Evolutionary conservation across 768 basidiomycete species (phyloP).

Genomic region (Kwoniella sp.): DNA sequence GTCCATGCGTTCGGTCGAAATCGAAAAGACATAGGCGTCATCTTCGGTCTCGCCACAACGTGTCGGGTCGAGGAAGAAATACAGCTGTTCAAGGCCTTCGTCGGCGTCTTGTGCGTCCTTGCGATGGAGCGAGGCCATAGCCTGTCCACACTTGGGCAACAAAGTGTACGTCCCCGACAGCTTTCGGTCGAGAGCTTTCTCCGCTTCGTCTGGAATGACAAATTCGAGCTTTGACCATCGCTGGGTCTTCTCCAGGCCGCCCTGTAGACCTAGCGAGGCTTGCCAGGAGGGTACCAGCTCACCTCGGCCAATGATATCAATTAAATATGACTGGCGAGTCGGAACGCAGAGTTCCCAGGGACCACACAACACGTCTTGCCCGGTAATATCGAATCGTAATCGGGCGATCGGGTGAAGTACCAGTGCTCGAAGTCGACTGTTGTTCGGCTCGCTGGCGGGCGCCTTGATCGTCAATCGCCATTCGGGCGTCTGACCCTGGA

Average conservation of each 20-base stretch:
- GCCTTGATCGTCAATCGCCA: slow-evolving; percentile 81
- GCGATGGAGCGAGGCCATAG: slow-evolving; percentile 76
- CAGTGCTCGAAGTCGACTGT: slow-evolving; percentile 69
- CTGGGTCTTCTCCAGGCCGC: slow-evolving; percentile 62
- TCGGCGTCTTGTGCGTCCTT: slow-evolving; percentile 55
- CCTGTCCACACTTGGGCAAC: slow-evolving; percentile 81
- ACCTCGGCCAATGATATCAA: slow-evolving; percentile 60
- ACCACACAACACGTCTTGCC: slow-evolving; percentile 57
- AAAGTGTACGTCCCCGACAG: slow-evolving; percentile 75
- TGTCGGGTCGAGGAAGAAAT: slow-evolving; percentile 72
- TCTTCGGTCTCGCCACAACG: slow-evolving; percentile 68
- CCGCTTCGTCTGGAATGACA: slow-evolving; percentile 55
- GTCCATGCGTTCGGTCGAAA: slow-evolving; percentile 68
- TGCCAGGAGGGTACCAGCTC: slow-evolving; percentile 81
- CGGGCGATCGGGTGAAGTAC: slow-evolving; percentile 74
- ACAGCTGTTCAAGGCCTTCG: slow-evolving; percentile 60
- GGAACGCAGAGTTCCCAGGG: slow-evolving; percentile 79
- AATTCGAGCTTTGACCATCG: slow-evolving; percentile 68
- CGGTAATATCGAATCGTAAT: slow-evolving; percentile 50
- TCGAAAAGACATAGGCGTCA: slow-evolving; percentile 82
- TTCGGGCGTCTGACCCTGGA: slow-evolving; percentile 72
- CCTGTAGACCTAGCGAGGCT: slow-evolving; percentile 68
- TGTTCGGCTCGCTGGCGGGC: slow-evolving; percentile 64
- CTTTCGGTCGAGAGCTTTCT: slow-evolving; percentile 62
- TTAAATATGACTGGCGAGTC: slow-evolving; percentile 55